A percentile compares a stretch with the other conserved stretches of the same genome.
These are phyloP conservation scores for Starmerella powellii DNA, from an alignment of 805 yeast species.

Conservation along the genomic window DNA sequence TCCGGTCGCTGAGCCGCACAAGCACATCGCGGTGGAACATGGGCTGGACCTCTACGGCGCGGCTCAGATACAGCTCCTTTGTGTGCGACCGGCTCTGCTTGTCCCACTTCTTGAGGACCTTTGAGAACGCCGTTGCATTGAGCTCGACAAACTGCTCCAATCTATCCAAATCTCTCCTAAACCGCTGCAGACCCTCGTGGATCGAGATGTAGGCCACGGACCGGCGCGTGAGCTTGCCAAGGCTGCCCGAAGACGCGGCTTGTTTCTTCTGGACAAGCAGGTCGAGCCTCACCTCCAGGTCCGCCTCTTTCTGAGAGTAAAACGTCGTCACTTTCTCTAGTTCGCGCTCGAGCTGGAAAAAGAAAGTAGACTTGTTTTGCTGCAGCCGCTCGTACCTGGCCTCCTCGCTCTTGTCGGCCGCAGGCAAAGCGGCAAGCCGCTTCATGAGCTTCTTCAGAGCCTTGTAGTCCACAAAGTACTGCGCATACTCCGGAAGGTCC, in stretches of 20 bases:
- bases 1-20: conserved; percentile 66
- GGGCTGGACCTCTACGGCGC: conserved; percentile 94
- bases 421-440: conserved; percentile 39
- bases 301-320: conserved; percentile 83
- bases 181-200: conserved; percentile 79
- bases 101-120: conserved; percentile 96
- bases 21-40: conserved; percentile 85
- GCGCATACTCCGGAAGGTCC: conserved; percentile 89
- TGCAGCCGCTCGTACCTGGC: conserved; percentile 47
- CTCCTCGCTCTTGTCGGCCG: conserved; percentile 23
- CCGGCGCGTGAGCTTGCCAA: conserved; percentile 37
- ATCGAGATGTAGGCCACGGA: conserved; percentile 71
- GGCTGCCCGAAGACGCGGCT: conserved; percentile 37
- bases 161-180: conserved; percentile 75
- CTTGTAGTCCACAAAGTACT: conserved; percentile 88
- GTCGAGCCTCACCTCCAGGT: conserved; percentile 66
- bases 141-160: conserved; percentile 88
- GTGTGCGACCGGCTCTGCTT: conserved; percentile 90
- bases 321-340: conserved; percentile 90
- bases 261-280: conserved; percentile 60
- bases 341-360: conserved; percentile 85
- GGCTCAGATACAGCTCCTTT: conserved; percentile 76
- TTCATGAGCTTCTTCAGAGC: conserved; percentile 85
- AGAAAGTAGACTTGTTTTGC: conserved; percentile 79
- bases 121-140: conserved; percentile 90